Evolutionary conservation across 75 land plant species (phyloP).

Genomic region (Selaginella moellendorffii): DNA sequence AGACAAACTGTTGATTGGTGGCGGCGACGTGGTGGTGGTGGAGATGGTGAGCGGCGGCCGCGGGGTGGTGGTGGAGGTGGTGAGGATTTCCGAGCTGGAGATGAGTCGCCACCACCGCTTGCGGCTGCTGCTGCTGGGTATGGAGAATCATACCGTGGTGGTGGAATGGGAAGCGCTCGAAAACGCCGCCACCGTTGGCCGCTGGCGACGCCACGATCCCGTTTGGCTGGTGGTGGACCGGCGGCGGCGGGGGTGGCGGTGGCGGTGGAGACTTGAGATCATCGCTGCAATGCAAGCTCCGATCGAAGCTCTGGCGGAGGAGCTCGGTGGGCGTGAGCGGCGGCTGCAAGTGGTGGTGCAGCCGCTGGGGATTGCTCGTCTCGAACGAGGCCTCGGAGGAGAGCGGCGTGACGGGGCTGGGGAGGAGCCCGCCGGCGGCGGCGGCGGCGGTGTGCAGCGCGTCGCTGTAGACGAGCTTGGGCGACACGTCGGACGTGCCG

Average conservation of each 20-base stretch:
- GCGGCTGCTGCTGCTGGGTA: neutral
- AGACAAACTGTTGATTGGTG: neutral
- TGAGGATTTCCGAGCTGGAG: neutral
- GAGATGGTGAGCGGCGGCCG: too few relatives aligned
- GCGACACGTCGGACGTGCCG: neutral
- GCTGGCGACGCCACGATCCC: neutral
- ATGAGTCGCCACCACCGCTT: neutral
- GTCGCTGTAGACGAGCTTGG: too few relatives aligned
- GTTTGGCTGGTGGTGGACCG: neutral
- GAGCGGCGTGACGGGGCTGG: slow-evolving; percentile 8
- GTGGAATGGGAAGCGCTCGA: neutral
- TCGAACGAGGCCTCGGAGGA: neutral
- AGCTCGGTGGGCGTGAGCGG: neutral
- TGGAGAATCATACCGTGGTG: too few relatives aligned
- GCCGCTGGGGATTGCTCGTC: too few relatives aligned
- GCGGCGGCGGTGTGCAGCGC: too few relatives aligned
- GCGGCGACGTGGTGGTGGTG: neutral
- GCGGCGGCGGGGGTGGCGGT: neutral
- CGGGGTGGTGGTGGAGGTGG: too few relatives aligned
- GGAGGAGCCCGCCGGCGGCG: neutral
- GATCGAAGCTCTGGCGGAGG: neutral
- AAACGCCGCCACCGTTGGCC: neutral
- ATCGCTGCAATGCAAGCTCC: too few relatives aligned
- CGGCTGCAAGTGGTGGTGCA: too few relatives aligned
- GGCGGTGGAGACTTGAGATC: neutral